Base-by-base conservation (phyloP, 2,329 filamentous ascomycete species). In the Aspergillus viridinutans region DNA sequence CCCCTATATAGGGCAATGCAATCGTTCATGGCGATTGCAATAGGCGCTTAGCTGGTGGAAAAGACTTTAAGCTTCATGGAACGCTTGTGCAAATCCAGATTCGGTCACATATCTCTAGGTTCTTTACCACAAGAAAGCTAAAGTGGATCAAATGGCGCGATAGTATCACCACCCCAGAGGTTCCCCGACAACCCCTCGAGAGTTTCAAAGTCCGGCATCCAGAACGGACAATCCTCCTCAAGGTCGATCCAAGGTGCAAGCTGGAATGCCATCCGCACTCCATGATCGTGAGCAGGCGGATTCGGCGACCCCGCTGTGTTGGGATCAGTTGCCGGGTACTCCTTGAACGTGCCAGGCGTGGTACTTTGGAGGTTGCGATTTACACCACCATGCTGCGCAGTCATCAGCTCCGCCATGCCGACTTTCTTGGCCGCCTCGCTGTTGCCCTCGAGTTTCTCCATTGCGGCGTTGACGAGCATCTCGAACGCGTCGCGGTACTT, bases 401-500 rank as follows among this genome's bases (percentile, higher is more conserved):
- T 72, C 66, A 75, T 76, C 23, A 75, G 65, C 57, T 76, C 74
- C 0, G 72, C 74, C 62, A 77, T 74, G 3, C 73, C 73, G 25
- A 69, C 63, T 29, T 66, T 70, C 3, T 64, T 67, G 9, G 67
- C 67, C 0, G 62, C 68, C 26, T 74, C 73, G 35, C 72, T 72
- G 42, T 10, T 45, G 6, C 72, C 73, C 55, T 77, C 73, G 0
- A 78, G 61, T 49, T 77, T 78, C 56, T 79, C 75, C 76, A 79
- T 79, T 1, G 76, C 70, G 3, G 78, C 77, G 50, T 76, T 77
- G 26, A 79, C 76, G 2, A 80, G 72, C 1, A 78, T 56, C 54
- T 80, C 78, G 53, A 80, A 80, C 3, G 78, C 75, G 43, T 80
- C 77, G 5, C 78, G 73, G 65, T 80, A 80, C 58, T 76, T 76